Percentiles rank a stretch among this genome's conserved stretches.
Conservation (phyloP, 305 asterid species). For the Coffea humblotiana region DNA sequence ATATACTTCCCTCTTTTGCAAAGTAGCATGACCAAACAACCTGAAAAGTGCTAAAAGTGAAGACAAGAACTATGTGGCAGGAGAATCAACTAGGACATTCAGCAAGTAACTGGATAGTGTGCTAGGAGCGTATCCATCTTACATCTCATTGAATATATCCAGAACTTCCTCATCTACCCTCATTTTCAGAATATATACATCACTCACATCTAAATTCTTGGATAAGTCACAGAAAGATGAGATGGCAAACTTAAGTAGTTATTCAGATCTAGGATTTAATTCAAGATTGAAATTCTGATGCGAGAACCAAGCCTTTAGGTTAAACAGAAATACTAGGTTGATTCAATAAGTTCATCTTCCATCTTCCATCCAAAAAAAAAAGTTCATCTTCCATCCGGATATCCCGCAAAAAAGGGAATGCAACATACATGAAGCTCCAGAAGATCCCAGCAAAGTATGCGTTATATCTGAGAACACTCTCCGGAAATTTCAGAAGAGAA, state of each 20-base stretch:
- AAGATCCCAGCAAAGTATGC: background rate
- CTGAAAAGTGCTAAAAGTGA: background rate
- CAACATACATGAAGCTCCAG: background rate
- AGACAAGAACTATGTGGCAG: background rate
- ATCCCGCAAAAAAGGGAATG: background rate
- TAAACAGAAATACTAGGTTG: background rate
- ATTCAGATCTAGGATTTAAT: background rate
- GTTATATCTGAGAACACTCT: background rate
- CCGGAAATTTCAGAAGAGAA: background rate
- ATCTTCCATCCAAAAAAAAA: too few species aligned
- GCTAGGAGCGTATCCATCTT: background rate
- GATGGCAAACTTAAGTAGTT: background rate
- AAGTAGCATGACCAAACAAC: background rate
- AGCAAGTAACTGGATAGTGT: background rate
- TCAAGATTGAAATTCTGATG: background rate
- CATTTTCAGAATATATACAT: background rate
- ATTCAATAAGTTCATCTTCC: background rate
- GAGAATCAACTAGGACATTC: background rate
- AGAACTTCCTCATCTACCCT: background rate
- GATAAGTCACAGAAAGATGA: background rate
- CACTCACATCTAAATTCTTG: background rate
- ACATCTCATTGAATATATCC: background rate
- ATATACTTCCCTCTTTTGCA: background rate
- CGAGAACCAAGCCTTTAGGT: background rate
- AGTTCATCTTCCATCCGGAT: background rate